A percentile compares a stretch with the other conserved stretches of the same genome.
These are phyloP conservation scores for Alternaria panax DNA, from an alignment of 2,329 filamentous ascomycete genomes.

Conservation along the genomic window DNA sequence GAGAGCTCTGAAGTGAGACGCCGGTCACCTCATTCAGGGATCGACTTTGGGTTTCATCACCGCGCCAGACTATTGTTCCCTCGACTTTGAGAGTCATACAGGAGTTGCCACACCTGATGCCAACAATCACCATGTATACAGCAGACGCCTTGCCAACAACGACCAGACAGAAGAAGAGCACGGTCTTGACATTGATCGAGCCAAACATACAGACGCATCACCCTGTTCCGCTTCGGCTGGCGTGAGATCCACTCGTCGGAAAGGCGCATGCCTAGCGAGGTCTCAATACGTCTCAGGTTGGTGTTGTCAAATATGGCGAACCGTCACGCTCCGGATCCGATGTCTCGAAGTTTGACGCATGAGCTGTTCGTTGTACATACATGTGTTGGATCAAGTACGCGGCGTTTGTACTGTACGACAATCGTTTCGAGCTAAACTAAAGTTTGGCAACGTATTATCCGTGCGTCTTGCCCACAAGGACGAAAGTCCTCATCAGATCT, in stretches of 20 bases:
- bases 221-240: conserved; percentile 37
- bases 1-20: conserved; percentile 61
- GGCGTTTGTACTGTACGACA: conserved; percentile 29
- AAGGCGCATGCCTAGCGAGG: conserved; percentile 65
- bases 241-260: conserved; percentile 65
- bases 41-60: conserved; percentile 61
- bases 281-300: conserved; percentile 48
- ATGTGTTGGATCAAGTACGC: conserved; percentile 38
- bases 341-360: conserved; percentile 22
- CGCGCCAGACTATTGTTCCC: conserved; percentile 19
- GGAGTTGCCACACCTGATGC: conserved; percentile 49
- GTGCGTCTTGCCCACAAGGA: conserved; percentile 58
- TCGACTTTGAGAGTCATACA: conserved; percentile 20
- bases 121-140: conserved; percentile 36
- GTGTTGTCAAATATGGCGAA: conserved; percentile 41
- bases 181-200: conserved; percentile 39
- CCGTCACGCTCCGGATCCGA: conserved; percentile 50
- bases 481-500: conserved; percentile 48
- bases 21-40: conserved; percentile 58
- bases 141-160: conserved; percentile 42
- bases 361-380: conserved; percentile 13
- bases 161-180: conserved; percentile 48
- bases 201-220: conserved; percentile 57
- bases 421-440: conserved; percentile 15
- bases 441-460: conserved; percentile 53